A percentile compares a stretch with the other conserved stretches of the same genome.
These are phyloP conservation scores for Elaeagnus macrophylla DNA, from an alignment of 306 rosid species.

Conservation along the genomic window DNA sequence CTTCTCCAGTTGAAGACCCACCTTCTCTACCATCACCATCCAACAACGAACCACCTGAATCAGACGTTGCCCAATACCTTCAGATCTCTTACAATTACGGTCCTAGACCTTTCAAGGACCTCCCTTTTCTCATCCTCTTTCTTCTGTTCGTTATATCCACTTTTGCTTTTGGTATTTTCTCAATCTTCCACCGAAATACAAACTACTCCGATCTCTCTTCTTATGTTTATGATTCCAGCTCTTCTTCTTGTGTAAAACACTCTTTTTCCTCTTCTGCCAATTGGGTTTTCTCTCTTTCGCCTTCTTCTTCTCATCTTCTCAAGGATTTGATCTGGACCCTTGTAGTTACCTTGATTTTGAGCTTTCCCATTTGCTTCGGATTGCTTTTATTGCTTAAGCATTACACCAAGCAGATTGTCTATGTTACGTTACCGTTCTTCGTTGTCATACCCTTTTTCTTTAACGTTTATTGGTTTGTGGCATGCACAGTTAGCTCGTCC, in stretches of 20 bases:
- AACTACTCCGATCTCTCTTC: slow-evolving; percentile 40
- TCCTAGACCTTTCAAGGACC: slow-evolving; percentile 61
- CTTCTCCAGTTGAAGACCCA: slow-evolving; percentile 25
- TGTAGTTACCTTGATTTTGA: slow-evolving; percentile 48
- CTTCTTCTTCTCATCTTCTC: slow-evolving; percentile 31
- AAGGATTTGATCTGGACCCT: slow-evolving; percentile 63
- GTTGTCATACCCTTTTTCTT: slow-evolving; percentile 56
- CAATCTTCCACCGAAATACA: slow-evolving; percentile 49
- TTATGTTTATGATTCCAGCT: slow-evolving; percentile 34
- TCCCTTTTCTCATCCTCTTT: slow-evolving; percentile 61
- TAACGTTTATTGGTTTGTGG: slow-evolving; percentile 86
- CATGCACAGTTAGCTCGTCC: slow-evolving; percentile 50
- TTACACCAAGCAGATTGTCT: slow-evolving; percentile 76
- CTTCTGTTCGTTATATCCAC: slow-evolving; percentile 52
- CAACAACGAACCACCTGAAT: slow-evolving; percentile 26
- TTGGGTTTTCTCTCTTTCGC: slow-evolving; percentile 14
- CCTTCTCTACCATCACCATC: slow-evolving; percentile 17
- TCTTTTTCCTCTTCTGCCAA: slow-evolving; percentile 10
- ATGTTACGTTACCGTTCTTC: slow-evolving; percentile 59
- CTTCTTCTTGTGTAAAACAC: slow-evolving; percentile 45
- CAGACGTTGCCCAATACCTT: slow-evolving; percentile 52
- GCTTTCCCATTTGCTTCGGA: slow-evolving; percentile 51
- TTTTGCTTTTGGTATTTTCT: slow-evolving; percentile 64
- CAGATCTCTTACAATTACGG: slow-evolving; percentile 68
- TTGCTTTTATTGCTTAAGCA: slow-evolving; percentile 59